Conservation (phyloP, 306 rosid genomes). For the Cucumis sativus region DNA sequence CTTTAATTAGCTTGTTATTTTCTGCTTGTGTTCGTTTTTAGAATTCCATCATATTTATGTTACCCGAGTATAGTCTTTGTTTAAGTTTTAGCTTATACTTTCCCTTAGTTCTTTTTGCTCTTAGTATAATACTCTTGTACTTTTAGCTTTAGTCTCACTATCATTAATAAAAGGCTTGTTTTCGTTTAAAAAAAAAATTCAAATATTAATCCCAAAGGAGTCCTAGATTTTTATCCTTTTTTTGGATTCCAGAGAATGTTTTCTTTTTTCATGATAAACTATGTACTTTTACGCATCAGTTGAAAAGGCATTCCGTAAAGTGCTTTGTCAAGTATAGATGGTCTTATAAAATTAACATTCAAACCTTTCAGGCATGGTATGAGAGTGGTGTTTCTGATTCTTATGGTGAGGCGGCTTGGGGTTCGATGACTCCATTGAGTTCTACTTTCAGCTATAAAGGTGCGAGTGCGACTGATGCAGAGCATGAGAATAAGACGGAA, state of each 20-base stretch:
- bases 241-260: not conserved
- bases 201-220: not conserved
- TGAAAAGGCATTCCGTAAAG: not conserved
- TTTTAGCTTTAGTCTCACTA: no score
- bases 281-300: not conserved
- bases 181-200: no score
- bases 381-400: conserved; percentile 67
- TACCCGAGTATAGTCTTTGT: no score
- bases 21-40: no score
- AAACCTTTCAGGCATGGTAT: conserved; percentile 84
- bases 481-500: conserved; percentile 60
- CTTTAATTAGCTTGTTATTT: no score
- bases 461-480: conserved; percentile 39
- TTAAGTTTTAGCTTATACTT: no score
- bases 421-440: conserved; percentile 58
- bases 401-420: conserved; percentile 42
- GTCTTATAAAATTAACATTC: not conserved
- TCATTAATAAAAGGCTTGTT: no score
- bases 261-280: not conserved
- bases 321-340: not conserved
- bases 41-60: no score
- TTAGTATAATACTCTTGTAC: no score
- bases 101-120: no score
- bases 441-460: conserved; percentile 48
- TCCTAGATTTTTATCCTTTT: not conserved